A percentile compares a stretch with the other conserved stretches of the same genome.
Conservation (phyloP, 495 filamentous ascomycete species). For the Aspergillus wentii region DNA sequence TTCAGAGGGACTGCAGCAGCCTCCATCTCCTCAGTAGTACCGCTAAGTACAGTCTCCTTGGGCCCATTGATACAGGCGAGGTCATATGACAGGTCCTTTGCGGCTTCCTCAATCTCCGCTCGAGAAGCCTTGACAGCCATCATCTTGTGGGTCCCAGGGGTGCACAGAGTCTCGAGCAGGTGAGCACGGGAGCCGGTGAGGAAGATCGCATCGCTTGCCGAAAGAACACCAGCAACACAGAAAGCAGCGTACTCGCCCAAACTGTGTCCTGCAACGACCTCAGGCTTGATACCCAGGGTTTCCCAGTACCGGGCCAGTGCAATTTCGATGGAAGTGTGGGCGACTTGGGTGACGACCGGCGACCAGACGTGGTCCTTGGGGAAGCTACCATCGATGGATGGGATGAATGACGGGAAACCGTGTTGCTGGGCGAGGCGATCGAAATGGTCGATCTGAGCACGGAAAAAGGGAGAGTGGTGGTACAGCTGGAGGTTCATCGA, state of each 20-base stretch:
- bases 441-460: slow-evolving; percentile 14
- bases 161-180: slow-evolving; percentile 15
- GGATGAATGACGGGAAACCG: slow-evolving; percentile 27
- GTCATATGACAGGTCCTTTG: slow-evolving; percentile 17
- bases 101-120: slow-evolving; percentile 7
- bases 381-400: slow-evolving; percentile 33
- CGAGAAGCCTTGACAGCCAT: slow-evolving; percentile 45
- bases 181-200: slow-evolving; percentile 25
- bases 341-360: slow-evolving; percentile 67
- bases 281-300: slow-evolving; percentile 66
- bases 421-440: slow-evolving; percentile 19
- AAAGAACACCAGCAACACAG: slow-evolving; percentile 69
- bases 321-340: slow-evolving; percentile 66
- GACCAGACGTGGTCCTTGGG: slow-evolving; percentile 40
- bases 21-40: slow-evolving; percentile 36
- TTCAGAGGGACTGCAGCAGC: slow-evolving; percentile 3
- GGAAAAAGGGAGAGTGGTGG: slow-evolving; percentile 18
- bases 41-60: slow-evolving; percentile 57
- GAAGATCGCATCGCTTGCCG: slow-evolving; percentile 68
- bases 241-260: slow-evolving; percentile 84
- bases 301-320: slow-evolving; percentile 69
- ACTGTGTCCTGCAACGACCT: slow-evolving; percentile 75
- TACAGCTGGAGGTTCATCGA: slow-evolving; percentile 17
- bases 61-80: slow-evolving; percentile 62
- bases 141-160: slow-evolving; percentile 37